Evolutionary conservation across 2,329 filamentous ascomycete genomes (phyloP).

Genomic region (Xylariaceae sp.): DNA sequence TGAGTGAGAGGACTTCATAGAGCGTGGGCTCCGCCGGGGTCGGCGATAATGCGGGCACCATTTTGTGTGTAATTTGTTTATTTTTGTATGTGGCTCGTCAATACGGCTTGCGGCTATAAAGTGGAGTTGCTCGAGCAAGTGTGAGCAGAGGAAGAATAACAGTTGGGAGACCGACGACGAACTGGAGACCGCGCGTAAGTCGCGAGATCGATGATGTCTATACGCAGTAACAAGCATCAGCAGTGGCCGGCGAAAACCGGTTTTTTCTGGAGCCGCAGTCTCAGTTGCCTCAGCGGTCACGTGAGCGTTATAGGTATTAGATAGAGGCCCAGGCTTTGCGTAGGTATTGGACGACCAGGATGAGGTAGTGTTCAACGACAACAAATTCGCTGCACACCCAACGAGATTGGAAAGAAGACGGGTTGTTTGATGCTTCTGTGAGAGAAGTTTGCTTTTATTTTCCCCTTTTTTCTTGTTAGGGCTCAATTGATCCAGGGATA

Average conservation of each 20-base stretch:
- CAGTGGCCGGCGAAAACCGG: slow-evolving; percentile 23
- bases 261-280: slow-evolving; percentile 22
- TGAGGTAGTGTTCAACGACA: neutral
- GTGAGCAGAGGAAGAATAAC: neutral
- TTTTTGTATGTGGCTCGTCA: neutral
- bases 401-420: neutral
- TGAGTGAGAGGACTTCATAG: slow-evolving; percentile 58
- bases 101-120: neutral
- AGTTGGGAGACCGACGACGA: neutral
- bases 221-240: neutral
- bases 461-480: neutral
- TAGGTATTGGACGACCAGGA: too few species aligned
- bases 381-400: neutral
- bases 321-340: neutral
- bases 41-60: slow-evolving; percentile 29
- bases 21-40: slow-evolving; percentile 43
- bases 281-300: slow-evolving; percentile 25
- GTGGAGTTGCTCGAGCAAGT: neutral
- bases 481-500: neutral
- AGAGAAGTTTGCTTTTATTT: neutral
- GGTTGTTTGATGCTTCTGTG: neutral
- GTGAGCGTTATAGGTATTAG: slow-evolving; percentile 21
- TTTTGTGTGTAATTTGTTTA: slow-evolving; percentile 4
- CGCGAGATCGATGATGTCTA: slow-evolving; percentile 11
- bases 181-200: slow-evolving; percentile 17